Percentiles rank a stretch among this genome's conserved stretches.
These are phyloP conservation scores for Cystobasidium sp. DNA, from an alignment of 1,284 basidiomycete species.

Conservation along the genomic window DNA sequence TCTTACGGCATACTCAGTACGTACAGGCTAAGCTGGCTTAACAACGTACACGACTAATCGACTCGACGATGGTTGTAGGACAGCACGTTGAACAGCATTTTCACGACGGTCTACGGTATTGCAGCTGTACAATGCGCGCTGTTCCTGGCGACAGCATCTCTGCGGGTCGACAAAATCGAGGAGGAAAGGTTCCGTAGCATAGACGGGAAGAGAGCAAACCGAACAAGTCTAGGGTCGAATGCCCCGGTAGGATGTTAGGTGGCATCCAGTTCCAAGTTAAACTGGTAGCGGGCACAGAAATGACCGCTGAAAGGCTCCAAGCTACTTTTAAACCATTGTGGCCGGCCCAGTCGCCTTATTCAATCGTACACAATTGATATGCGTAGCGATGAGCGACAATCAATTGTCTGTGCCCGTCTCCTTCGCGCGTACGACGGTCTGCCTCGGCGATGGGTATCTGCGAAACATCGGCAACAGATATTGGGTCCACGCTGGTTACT, in stretches of 20 bases:
- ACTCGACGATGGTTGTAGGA: conserved; percentile 57
- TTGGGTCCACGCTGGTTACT: too few species aligned
- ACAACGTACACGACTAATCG: neutral
- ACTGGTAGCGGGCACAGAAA: too few species aligned
- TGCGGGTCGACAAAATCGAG: conserved; percentile 79
- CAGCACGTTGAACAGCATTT: conserved; percentile 73
- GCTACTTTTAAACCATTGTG: too few species aligned
- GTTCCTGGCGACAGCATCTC: conserved; percentile 75
- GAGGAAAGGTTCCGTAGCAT: conserved; percentile 81
- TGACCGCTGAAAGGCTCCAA: too few species aligned
- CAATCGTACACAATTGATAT: too few species aligned
- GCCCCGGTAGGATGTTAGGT: neutral
- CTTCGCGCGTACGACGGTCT: too few species aligned
- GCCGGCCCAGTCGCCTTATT: too few species aligned
- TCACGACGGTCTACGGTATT: conserved; percentile 76
- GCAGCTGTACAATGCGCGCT: conserved; percentile 75
- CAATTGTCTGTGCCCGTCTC: too few species aligned
- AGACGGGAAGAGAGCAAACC: conserved; percentile 76
- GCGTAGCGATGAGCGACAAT: too few species aligned
- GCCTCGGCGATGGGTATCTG: too few species aligned
- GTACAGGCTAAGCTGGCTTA: neutral
- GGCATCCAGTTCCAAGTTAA: neutral
- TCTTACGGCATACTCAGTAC: conserved; percentile 4
- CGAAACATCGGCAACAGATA: too few species aligned
- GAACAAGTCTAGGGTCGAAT: conserved; percentile 72